Percentiles rank a stretch among this genome's conserved stretches.
phyloP scores from a whole-genome alignment of 768 basidiomycete species.

The Naematelia aurantialba region DNA sequence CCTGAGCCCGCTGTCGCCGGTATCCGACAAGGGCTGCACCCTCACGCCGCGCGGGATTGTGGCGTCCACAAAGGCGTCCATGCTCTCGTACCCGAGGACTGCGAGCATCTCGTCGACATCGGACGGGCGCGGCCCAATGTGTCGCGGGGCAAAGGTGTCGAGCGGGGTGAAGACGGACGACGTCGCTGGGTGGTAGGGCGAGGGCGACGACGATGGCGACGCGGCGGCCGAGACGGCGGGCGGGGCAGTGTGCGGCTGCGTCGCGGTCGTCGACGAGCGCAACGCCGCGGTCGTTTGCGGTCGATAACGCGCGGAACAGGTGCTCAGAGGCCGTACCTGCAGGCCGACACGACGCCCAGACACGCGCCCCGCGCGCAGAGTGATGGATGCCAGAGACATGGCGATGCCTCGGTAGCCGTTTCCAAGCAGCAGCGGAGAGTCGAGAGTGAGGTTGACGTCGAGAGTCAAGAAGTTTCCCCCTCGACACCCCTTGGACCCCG shows the following conservation, averaged over 20 bases:
- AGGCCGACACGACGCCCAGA: constrained; percentile 10
- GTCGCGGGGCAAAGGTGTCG: constrained; percentile 84
- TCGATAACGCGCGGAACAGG: constrained; percentile 12
- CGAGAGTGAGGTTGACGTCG: too few relatives aligned
- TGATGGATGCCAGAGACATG: constrained; percentile 7
- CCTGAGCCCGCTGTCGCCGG: constrained; percentile 65
- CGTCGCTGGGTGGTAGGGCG: constrained; percentile 32
- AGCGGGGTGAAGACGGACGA: constrained; percentile 70
- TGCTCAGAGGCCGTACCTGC: too few relatives aligned
- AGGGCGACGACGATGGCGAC: constrained; percentile 25
- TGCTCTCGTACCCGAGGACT: constrained; percentile 73
- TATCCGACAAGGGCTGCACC: constrained; percentile 56
- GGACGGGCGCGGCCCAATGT: constrained; percentile 83
- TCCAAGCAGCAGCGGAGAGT: too few relatives aligned
- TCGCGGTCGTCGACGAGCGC: constrained; percentile 42
- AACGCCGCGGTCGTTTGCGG: constrained; percentile 20
- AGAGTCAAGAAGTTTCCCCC: too few relatives aligned
- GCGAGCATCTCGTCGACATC: constrained; percentile 80
- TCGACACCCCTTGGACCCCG: too few relatives aligned
- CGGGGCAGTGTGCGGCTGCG: constrained; percentile 38
- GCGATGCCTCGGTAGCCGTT: too few relatives aligned
- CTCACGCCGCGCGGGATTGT: constrained; percentile 80
- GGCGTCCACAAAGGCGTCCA: constrained; percentile 81
- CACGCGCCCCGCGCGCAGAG: neutral
- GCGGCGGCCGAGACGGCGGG: constrained; percentile 10